These are phyloP conservation scores for Ogataea sp. DNA, from an alignment of 805 yeast genomes.

Conservation along the genomic window DNA sequence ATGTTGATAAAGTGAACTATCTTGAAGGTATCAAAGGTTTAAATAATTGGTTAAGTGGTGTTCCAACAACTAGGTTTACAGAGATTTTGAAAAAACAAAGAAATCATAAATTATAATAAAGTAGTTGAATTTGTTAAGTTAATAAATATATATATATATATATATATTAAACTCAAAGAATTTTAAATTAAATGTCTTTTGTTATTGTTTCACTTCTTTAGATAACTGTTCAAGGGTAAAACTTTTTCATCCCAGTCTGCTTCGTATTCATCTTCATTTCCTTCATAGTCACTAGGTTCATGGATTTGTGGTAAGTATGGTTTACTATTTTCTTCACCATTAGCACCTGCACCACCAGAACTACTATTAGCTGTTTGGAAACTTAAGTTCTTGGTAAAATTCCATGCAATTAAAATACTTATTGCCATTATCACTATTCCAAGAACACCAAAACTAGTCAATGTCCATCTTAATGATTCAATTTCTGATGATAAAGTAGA, in stretches of 20 bases:
- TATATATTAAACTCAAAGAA: background rate
- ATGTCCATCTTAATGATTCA: conserved; percentile 87
- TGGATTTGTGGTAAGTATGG: conserved; percentile 32
- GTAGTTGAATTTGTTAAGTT: background rate
- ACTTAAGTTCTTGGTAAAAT: conserved; percentile 28
- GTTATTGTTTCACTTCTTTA: background rate
- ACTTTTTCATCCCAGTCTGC: conserved; percentile 40
- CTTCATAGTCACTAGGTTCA: conserved; percentile 44
- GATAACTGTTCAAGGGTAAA: conserved; percentile 5
- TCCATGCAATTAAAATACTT: conserved; percentile 47
- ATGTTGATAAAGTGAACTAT: conserved; percentile 43
- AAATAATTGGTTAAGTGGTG: conserved; percentile 60
- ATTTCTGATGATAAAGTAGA: conserved; percentile 80
- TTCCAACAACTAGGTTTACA: conserved; percentile 62
- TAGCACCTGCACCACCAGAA: conserved; percentile 20
- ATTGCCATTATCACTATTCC: conserved; percentile 64
- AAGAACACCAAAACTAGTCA: conserved; percentile 79
- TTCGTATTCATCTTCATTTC: conserved; percentile 48
- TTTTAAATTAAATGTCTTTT: background rate
- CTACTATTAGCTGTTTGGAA: conserved; percentile 15
- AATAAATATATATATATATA: background rate
- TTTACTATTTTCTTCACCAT: conserved; percentile 4
- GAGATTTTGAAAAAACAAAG: conserved; percentile 45
- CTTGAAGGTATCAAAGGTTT: conserved; percentile 66
- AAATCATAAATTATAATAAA: conserved; percentile 49